Evolutionary conservation across 768 basidiomycete species (phyloP).

Genomic region (Termitomyces sp.): DNA sequence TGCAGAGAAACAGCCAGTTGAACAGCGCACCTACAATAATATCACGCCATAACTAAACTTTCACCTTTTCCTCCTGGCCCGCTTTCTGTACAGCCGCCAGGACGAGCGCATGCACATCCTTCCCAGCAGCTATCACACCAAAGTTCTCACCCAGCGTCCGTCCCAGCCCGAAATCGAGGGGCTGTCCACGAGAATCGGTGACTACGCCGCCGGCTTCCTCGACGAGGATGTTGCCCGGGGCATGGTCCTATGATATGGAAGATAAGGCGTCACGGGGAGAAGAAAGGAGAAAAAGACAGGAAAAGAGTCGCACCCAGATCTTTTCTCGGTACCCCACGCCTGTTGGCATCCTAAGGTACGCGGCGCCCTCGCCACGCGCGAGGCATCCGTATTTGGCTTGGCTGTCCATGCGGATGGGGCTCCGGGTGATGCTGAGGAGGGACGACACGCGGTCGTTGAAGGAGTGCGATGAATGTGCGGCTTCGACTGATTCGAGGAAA

Average conservation of each 20-base stretch:
- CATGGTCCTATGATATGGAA: slow-evolving; percentile 66
- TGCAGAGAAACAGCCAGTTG: too few relatives aligned
- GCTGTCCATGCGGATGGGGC: slow-evolving; percentile 86
- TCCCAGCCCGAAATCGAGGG: slow-evolving; percentile 84
- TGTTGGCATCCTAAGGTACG: slow-evolving; percentile 78
- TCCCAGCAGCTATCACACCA: slow-evolving; percentile 82
- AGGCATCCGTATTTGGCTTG: slow-evolving; percentile 94
- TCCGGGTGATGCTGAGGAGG: slow-evolving; percentile 58
- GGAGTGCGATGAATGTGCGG: slow-evolving; percentile 86
- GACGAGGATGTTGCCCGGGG: slow-evolving; percentile 79
- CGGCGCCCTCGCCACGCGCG: slow-evolving; percentile 80
- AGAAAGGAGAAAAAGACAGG: not conserved
- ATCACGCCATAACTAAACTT: slow-evolving; percentile 15
- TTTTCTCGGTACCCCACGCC: slow-evolving; percentile 83
- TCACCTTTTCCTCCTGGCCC: slow-evolving; percentile 27
- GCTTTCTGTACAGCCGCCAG: slow-evolving; percentile 73
- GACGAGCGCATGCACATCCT: slow-evolving; percentile 63
- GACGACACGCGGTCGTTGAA: slow-evolving; percentile 74
- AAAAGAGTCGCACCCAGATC: slow-evolving; percentile 72
- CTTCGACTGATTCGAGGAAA: slow-evolving; percentile 91
- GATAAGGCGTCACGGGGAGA: not conserved
- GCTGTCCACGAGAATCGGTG: slow-evolving; percentile 74
- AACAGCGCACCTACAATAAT: too few relatives aligned
- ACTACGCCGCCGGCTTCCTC: slow-evolving; percentile 90
- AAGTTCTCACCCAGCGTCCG: slow-evolving; percentile 82